Evolutionary conservation across 2,329 filamentous ascomycete species (phyloP).

Genomic region (Colletotrichum eremochloae): DNA sequence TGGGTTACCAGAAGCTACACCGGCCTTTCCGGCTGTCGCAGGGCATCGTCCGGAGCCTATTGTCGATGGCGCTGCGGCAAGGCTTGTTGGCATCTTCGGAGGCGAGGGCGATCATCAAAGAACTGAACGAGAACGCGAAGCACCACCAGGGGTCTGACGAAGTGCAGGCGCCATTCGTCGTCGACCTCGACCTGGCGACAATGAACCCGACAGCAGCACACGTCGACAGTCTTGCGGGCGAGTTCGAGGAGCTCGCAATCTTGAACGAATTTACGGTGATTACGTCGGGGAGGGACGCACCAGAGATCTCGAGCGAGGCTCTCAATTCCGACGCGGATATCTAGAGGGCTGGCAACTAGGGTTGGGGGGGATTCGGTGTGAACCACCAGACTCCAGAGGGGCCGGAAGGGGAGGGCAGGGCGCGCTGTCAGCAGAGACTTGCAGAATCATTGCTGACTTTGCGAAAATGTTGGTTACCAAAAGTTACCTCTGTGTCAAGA

Average conservation of each 20-base stretch:
- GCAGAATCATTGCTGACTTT: neutral
- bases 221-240: conserved; percentile 6
- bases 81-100: conserved; percentile 7
- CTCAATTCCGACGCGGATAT: neutral
- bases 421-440: neutral
- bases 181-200: conserved; percentile 23
- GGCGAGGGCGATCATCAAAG: conserved; percentile 20
- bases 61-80: conserved; percentile 28
- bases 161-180: conserved; percentile 8
- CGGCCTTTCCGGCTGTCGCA: conserved; percentile 12
- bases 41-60: neutral
- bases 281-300: neutral
- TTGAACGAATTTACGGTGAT: conserved; percentile 28
- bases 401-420: neutral
- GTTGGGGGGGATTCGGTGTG: neutral
- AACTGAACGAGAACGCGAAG: conserved; percentile 23
- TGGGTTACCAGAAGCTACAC: conserved; percentile 27
- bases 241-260: conserved; percentile 35
- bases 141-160: neutral
- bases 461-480: neutral
- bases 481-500: neutral
- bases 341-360: neutral
- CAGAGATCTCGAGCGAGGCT: neutral
- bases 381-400: neutral
- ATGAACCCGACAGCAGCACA: conserved; percentile 11